Evolutionary conservation across 495 filamentous ascomycete species (phyloP).

Genomic region (Xylaria intraflava): DNA sequence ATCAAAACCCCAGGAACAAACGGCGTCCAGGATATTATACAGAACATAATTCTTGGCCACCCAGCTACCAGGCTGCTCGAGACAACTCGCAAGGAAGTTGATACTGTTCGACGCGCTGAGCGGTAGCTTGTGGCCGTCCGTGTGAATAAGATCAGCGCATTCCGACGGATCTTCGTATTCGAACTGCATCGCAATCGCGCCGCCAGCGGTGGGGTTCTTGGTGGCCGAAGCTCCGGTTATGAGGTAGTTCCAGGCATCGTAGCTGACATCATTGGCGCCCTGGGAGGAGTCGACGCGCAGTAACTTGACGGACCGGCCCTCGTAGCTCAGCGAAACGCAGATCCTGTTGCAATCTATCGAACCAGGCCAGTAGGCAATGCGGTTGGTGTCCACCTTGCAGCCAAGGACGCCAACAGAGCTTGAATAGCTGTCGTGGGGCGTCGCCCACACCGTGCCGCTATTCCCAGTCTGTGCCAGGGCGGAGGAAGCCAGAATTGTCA

Average conservation of each 20-base stretch:
- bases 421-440: constrained; percentile 46
- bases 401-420: constrained; percentile 45
- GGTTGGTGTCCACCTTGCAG: constrained; percentile 44
- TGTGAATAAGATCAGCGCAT: constrained; percentile 37
- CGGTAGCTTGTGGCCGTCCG: constrained; percentile 36
- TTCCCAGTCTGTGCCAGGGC: constrained; percentile 3
- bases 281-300: constrained; percentile 42
- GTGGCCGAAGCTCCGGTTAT: constrained; percentile 39
- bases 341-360: constrained; percentile 43
- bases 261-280: constrained; percentile 44
- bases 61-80: constrained; percentile 24
- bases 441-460: constrained; percentile 38
- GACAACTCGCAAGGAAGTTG: constrained; percentile 41
- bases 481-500: neutral
- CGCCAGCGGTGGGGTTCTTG: constrained; percentile 37
- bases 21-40: constrained; percentile 28
- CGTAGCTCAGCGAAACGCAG: constrained; percentile 39
- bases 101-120: constrained; percentile 46
- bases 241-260: constrained; percentile 48
- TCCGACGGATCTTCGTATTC: constrained; percentile 29
- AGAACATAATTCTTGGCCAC: constrained; percentile 26
- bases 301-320: constrained; percentile 35
- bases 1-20: constrained; percentile 32
- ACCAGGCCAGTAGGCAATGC: constrained; percentile 43
- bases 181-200: constrained; percentile 37